These are phyloP conservation scores for Macroventuria anomochaeta DNA, from an alignment of 2,329 filamentous ascomycete genomes.

Conservation along the genomic window DNA sequence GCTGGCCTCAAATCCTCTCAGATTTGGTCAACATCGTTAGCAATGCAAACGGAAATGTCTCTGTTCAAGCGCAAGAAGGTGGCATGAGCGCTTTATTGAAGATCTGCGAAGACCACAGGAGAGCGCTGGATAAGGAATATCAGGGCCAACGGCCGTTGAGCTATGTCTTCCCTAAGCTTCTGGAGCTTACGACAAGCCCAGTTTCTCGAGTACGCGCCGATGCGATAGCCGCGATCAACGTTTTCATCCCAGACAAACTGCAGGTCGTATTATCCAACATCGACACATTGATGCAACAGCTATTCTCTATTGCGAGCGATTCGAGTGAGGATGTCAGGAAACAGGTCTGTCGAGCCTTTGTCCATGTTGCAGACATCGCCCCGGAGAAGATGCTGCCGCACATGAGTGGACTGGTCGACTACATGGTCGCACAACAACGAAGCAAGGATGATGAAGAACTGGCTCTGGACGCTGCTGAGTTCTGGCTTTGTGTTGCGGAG, in stretches of 20 bases:
- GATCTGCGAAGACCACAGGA: conserved; percentile 95
- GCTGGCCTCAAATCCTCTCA: conserved; percentile 89
- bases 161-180: conserved; percentile 86
- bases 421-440: conserved; percentile 88
- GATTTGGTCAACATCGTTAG: conserved; percentile 80
- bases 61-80: conserved; percentile 81
- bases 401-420: conserved; percentile 86
- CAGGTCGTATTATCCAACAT: conserved; percentile 81
- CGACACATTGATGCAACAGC: conserved; percentile 78
- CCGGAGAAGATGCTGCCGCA: conserved; percentile 91
- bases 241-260: conserved; percentile 86
- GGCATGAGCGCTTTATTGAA: conserved; percentile 92
- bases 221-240: conserved; percentile 84
- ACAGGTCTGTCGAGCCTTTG: conserved; percentile 92
- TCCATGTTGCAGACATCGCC: conserved; percentile 86
- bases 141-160: conserved; percentile 86
- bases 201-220: conserved; percentile 78
- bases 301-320: conserved; percentile 84
- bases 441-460: conserved; percentile 83
- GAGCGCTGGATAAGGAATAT: conserved; percentile 83
- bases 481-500: conserved; percentile 94
- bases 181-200: conserved; percentile 81
- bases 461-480: conserved; percentile 93
- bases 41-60: conserved; percentile 71
- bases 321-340: conserved; percentile 80